Conservation (phyloP, 345 rosid genomes). For the Garcia nutans region DNA sequence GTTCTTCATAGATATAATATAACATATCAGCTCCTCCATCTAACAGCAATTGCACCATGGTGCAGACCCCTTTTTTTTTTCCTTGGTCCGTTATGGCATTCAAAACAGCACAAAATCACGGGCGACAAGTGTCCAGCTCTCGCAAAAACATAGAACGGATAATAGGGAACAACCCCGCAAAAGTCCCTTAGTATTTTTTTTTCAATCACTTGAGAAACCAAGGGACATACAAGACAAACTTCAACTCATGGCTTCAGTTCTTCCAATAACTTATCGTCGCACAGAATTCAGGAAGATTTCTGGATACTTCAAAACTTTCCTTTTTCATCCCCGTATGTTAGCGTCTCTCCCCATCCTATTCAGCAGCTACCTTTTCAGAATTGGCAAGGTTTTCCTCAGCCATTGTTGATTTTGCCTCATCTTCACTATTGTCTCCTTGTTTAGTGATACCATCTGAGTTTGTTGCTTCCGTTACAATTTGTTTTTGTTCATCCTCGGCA, state of each 20-base stretch:
- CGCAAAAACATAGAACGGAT: conserved; percentile 9
- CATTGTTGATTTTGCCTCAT: conserved; percentile 11
- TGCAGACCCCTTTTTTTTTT: background rate
- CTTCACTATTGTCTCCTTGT: conserved; percentile 23
- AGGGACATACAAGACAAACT: background rate
- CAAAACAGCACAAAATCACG: conserved; percentile 14
- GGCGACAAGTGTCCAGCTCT: conserved; percentile 10
- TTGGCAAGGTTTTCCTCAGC: conserved; percentile 11
- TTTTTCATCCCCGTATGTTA: background rate
- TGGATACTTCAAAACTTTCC: background rate
- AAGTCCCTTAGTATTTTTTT: conserved; percentile 13
- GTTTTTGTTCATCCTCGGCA: conserved; percentile 5
- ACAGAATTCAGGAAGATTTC: background rate
- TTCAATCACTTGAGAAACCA: background rate
- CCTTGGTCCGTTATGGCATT: background rate
- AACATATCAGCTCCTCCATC: conserved; percentile 12
- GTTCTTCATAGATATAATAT: background rate
- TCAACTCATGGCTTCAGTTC: background rate
- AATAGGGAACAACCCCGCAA: background rate
- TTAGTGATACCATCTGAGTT: conserved; percentile 7
- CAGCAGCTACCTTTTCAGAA: background rate
- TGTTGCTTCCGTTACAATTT: conserved; percentile 13
- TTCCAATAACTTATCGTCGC: background rate
- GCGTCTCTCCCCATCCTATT: background rate
- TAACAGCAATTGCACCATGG: conserved; percentile 14